phyloP scores from a whole-genome alignment of 495 filamentous ascomycete species.

The Evansstolkia leycettana region DNA sequence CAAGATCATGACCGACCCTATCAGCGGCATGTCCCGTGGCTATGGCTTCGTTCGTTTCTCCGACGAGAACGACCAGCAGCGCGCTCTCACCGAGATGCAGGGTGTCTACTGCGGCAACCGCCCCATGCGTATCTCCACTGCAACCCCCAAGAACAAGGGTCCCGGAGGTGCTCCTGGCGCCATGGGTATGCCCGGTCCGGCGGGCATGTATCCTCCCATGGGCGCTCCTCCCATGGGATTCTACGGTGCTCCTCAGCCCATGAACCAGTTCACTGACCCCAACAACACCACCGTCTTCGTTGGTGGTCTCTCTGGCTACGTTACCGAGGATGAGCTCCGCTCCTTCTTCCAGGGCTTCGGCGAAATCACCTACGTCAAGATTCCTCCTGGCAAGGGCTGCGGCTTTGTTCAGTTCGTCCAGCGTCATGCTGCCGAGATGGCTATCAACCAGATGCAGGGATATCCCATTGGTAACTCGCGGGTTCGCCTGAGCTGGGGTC shows the following conservation, averaged over 20 bases:
- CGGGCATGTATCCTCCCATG: constrained; percentile 51
- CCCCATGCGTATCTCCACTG: constrained; percentile 97
- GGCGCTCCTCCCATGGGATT: constrained; percentile 68
- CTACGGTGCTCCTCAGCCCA: constrained; percentile 79
- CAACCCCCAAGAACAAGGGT: constrained; percentile 91
- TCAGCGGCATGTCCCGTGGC: constrained; percentile 92
- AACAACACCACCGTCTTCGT: constrained; percentile 99
- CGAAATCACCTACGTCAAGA: constrained; percentile 99
- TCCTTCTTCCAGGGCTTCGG: constrained; percentile 99
- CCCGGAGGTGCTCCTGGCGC: constrained; percentile 45
- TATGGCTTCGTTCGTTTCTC: constrained; percentile 98
- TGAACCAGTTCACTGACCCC: constrained; percentile 99
- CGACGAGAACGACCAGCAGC: constrained; percentile 88
- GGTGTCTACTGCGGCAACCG: constrained; percentile 98
- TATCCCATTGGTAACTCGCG: constrained; percentile 99
- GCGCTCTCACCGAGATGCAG: constrained; percentile 93
- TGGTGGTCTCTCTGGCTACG: constrained; percentile 92
- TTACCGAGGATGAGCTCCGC: constrained; percentile 97
- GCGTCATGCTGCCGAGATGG: constrained; percentile 98
- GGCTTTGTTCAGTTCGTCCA: constrained; percentile 99
- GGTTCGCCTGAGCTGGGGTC: constrained; percentile 93
- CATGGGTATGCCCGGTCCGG: constrained; percentile 41
- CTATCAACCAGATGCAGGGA: constrained; percentile 99
- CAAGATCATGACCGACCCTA: constrained; percentile 99
- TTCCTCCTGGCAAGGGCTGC: constrained; percentile 96